Evolutionary conservation across 2,329 filamentous ascomycete species (phyloP).

Genomic region (Nemania abortiva): DNA sequence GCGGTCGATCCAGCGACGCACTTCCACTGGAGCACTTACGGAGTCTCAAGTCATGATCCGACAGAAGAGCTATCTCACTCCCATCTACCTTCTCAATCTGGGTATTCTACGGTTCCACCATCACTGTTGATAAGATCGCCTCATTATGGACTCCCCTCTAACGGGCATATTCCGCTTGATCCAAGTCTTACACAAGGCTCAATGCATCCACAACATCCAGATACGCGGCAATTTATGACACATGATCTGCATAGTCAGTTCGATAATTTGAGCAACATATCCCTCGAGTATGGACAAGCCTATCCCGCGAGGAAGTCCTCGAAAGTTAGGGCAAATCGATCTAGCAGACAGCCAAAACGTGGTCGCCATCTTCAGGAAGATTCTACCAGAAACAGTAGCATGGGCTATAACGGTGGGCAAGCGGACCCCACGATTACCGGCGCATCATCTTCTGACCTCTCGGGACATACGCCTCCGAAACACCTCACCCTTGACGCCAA

Average conservation of each 20-base stretch:
- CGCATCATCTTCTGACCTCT: not conserved
- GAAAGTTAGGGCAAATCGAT: slow-evolving; percentile 40
- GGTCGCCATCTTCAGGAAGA: slow-evolving; percentile 34
- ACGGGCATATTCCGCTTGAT: slow-evolving; percentile 41
- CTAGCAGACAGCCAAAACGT: slow-evolving; percentile 41
- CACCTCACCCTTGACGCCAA: slow-evolving; percentile 57
- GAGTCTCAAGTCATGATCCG: slow-evolving; percentile 51
- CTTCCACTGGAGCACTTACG: slow-evolving; percentile 55
- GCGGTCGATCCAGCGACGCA: slow-evolving; percentile 49
- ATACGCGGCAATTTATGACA: slow-evolving; percentile 41
- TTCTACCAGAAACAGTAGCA: slow-evolving; percentile 24
- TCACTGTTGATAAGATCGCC: slow-evolving; percentile 42
- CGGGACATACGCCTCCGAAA: slow-evolving; percentile 31
- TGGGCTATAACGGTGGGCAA: slow-evolving; percentile 10
- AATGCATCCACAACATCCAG: slow-evolving; percentile 41
- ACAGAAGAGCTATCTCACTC: slow-evolving; percentile 49
- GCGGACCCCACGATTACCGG: not conserved
- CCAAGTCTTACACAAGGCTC: slow-evolving; percentile 43
- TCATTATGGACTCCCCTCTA: slow-evolving; percentile 25
- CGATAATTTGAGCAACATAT: slow-evolving; percentile 34
- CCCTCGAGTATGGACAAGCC: slow-evolving; percentile 29
- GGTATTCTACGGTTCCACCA: slow-evolving; percentile 44
- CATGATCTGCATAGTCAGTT: slow-evolving; percentile 17
- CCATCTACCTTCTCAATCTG: slow-evolving; percentile 46
- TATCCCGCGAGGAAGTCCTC: slow-evolving; percentile 41